Conservation (phyloP, 2,329 filamentous ascomycete genomes). For the Elsinoe australis region DNA sequence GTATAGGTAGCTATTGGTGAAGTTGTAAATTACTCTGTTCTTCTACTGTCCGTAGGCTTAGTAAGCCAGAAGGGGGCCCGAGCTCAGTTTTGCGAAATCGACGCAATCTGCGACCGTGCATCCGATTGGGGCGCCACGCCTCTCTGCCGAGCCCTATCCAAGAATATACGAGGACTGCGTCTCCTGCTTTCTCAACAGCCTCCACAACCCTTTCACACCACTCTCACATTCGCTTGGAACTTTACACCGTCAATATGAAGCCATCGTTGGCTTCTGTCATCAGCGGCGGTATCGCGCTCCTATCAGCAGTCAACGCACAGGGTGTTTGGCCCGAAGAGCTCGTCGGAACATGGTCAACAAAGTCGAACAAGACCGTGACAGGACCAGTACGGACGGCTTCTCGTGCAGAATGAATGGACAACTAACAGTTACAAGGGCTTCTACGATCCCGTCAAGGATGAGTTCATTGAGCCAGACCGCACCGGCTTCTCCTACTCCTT, state of each 20-base stretch:
- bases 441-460: constrained; percentile 60
- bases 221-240: background rate
- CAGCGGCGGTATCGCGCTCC: constrained; percentile 33
- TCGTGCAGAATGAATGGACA: background rate
- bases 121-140: too few relatives aligned
- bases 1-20: too few relatives aligned
- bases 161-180: too few relatives aligned
- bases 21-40: too few relatives aligned
- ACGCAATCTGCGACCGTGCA: too few relatives aligned
- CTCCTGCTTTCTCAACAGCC: constrained; percentile 8
- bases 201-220: background rate
- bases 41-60: too few relatives aligned
- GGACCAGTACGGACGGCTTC: constrained; percentile 50
- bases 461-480: constrained; percentile 56
- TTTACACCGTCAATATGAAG: constrained; percentile 14
- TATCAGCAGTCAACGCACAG: constrained; percentile 20
- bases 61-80: too few relatives aligned
- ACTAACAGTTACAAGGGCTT: constrained; percentile 46
- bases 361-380: constrained; percentile 60
- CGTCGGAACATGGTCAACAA: constrained; percentile 65
- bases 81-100: too few relatives aligned
- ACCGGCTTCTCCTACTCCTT: constrained; percentile 70
- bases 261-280: constrained; percentile 29
- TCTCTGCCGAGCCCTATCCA: too few relatives aligned
- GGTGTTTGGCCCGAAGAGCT: constrained; percentile 35